Conservation (phyloP, 768 basidiomycete species). For the Coprinellus aureogranulatus region DNA sequence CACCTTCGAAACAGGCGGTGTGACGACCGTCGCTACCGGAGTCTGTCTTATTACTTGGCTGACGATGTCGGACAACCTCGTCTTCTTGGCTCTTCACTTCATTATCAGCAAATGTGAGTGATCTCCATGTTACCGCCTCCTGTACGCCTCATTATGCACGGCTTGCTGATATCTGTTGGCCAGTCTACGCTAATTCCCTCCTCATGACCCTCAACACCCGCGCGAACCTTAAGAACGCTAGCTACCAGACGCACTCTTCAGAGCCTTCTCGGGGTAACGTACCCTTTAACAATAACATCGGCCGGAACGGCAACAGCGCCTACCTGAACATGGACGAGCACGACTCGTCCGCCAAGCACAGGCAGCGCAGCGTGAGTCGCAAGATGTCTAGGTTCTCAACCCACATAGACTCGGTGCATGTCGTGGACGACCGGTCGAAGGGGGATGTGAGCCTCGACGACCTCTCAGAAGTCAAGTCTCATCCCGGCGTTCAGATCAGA, state of each 20-base stretch:
- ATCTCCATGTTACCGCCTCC: neutral
- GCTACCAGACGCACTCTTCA: neutral
- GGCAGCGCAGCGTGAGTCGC: too few species aligned
- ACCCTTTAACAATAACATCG: too few species aligned
- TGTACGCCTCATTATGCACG: neutral
- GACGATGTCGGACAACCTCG: constrained; percentile 39
- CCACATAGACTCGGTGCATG: too few species aligned
- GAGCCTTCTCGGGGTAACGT: neutral
- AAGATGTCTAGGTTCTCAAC: too few species aligned
- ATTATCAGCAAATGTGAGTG: constrained; percentile 44
- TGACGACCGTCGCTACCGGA: constrained; percentile 50
- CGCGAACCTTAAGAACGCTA: neutral
- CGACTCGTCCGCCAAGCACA: too few species aligned
- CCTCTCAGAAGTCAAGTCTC: too few species aligned
- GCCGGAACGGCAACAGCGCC: too few species aligned
- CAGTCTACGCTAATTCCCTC: constrained; percentile 49
- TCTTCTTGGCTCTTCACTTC: constrained; percentile 50
- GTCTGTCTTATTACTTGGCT: constrained; percentile 55
- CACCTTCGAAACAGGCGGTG: constrained; percentile 49
- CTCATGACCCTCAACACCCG: constrained; percentile 29
- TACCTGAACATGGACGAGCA: too few species aligned
- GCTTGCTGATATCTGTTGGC: neutral
- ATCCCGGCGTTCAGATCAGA: too few species aligned
- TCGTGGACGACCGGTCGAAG: too few species aligned
- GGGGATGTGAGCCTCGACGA: too few species aligned